Percentiles rank a stretch among this genome's conserved stretches.
These are phyloP conservation scores for Nakazawaea populi DNA, from an alignment of 805 yeast species.

Conservation along the genomic window DNA sequence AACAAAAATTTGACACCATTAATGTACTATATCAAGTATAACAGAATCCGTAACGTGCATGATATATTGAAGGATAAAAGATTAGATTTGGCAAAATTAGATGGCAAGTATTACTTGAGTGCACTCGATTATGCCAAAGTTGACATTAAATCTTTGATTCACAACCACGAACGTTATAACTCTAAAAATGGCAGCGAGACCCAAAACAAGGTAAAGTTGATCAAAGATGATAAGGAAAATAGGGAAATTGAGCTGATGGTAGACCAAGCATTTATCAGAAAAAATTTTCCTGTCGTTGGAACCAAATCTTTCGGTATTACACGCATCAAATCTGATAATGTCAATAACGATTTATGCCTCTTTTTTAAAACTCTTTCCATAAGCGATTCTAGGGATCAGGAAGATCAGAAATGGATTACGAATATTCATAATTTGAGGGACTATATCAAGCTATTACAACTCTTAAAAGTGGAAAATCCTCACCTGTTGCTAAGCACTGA, in stretches of 20 bases:
- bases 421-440: conserved; percentile 24
- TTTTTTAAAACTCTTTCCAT: conserved; percentile 16
- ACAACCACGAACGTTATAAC: not conserved
- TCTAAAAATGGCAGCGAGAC: conserved; percentile 6
- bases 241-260: conserved; percentile 26
- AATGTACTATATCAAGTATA: conserved; percentile 64
- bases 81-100: conserved; percentile 34
- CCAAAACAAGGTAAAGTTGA: conserved; percentile 10
- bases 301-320: conserved; percentile 25
- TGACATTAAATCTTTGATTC: conserved; percentile 14
- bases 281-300: conserved; percentile 15
- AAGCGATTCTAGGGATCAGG: conserved; percentile 1
- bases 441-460: conserved; percentile 25
- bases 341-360: conserved; percentile 19
- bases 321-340: conserved; percentile 28
- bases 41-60: conserved; percentile 53
- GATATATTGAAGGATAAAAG: conserved; percentile 43
- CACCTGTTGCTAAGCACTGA: conserved; percentile 19
- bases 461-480: conserved; percentile 32
- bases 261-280: conserved; percentile 21
- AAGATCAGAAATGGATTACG: conserved; percentile 8
- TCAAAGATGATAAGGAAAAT: conserved; percentile 15
- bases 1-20: conserved; percentile 59
- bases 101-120: conserved; percentile 25
- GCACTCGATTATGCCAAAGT: conserved; percentile 43